These are phyloP conservation scores for Tuber melanosporum DNA, from an alignment of 495 filamentous ascomycete genomes.

Conservation along the genomic window DNA sequence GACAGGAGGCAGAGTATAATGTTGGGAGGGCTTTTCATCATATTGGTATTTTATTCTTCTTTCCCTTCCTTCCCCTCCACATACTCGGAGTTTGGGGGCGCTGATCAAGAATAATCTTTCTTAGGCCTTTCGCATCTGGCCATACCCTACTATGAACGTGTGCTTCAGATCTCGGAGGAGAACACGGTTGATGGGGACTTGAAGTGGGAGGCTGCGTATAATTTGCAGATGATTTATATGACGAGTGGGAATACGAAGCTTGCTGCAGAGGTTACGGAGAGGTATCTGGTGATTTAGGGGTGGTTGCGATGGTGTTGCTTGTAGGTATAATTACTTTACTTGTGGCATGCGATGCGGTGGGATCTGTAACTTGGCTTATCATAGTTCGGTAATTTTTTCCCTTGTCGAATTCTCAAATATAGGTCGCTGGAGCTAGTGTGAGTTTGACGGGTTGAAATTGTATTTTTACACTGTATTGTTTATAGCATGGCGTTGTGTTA, in stretches of 20 bases:
- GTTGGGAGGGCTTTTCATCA: conserved; percentile 73
- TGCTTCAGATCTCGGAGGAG: conserved; percentile 43
- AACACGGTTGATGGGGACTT: conserved; percentile 53
- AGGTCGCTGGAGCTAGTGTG: not conserved
- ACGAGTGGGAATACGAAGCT: conserved; percentile 54
- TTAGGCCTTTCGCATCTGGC: conserved; percentile 65
- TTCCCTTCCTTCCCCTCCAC: not conserved
- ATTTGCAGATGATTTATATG: conserved; percentile 63
- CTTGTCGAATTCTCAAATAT: not conserved
- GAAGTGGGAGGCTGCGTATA: conserved; percentile 67
- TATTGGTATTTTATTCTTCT: conserved; percentile 48
- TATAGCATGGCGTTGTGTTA: not conserved
- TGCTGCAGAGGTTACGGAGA: conserved; percentile 55
- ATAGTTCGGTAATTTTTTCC: not conserved
- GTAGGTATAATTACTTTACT: not conserved
- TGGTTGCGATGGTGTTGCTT: not conserved
- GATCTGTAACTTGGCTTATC: not conserved
- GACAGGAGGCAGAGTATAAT: conserved; percentile 86
- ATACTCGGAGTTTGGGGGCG: not conserved
- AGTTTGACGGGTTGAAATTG: not conserved
- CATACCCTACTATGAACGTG: conserved; percentile 62
- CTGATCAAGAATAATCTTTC: not conserved
- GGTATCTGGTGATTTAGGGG: conserved; percentile 46
- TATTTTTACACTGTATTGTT: not conserved
- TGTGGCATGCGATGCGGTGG: not conserved